These are phyloP conservation scores for Keqinozyma sinolaborantium DNA, from an alignment of 1,139 yeast species.

Conservation along the genomic window DNA sequence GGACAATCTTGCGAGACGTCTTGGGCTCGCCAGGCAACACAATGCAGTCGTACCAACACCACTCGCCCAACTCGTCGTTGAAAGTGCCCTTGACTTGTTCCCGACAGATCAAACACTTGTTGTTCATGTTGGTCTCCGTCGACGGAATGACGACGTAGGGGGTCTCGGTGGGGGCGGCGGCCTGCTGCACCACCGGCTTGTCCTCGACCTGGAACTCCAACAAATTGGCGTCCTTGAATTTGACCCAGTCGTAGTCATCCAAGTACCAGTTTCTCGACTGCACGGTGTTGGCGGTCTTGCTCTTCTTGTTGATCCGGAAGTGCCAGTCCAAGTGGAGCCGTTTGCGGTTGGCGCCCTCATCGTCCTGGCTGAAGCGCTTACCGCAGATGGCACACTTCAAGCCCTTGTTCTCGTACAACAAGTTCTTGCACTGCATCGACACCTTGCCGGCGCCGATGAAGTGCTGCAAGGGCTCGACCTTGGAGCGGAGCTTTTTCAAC, in stretches of 20 bases:
- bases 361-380: constrained; percentile 68
- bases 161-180: constrained; percentile 12
- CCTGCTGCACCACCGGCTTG: constrained; percentile 5
- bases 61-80: constrained; percentile 88
- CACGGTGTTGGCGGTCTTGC: constrained; percentile 41
- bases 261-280: constrained; percentile 85
- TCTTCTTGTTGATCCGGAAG: constrained; percentile 81
- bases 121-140: constrained; percentile 61
- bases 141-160: constrained; percentile 70
- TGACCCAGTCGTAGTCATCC: constrained; percentile 69
- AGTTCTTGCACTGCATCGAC: constrained; percentile 20
- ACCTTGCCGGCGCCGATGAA: constrained; percentile 35
- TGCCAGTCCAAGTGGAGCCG: constrained; percentile 92
- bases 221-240: constrained; percentile 60
- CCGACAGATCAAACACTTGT: constrained; percentile 82
- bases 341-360: constrained; percentile 50
- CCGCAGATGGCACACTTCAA: constrained; percentile 90
- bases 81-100: constrained; percentile 78
- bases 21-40: constrained; percentile 56
- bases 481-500: constrained; percentile 20
- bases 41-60: constrained; percentile 91
- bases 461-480: constrained; percentile 24
- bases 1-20: constrained; percentile 54
- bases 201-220: constrained; percentile 30
- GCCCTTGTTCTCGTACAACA: constrained; percentile 61